Percentiles rank a stretch among this genome's conserved stretches.
These are phyloP conservation scores for Tillandsia leiboldiana DNA, from an alignment of 176 grass and related monocot species.

Conservation along the genomic window DNA sequence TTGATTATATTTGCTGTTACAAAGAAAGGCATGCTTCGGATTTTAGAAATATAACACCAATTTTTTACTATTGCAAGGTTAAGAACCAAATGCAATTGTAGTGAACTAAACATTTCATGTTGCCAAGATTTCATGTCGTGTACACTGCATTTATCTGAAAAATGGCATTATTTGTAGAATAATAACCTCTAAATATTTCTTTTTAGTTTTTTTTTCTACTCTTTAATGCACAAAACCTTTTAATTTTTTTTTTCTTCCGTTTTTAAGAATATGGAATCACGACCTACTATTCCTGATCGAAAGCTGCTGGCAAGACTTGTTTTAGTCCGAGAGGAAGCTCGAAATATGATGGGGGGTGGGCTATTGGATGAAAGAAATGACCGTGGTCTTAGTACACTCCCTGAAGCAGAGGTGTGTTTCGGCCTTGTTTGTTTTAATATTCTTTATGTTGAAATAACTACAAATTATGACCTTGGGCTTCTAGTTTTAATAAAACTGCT, in stretches of 20 bases:
- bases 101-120: too few species aligned
- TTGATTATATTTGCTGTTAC: too few species aligned
- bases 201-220: background rate
- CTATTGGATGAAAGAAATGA: slow-evolving; percentile 95
- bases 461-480: too few species aligned
- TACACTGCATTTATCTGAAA: too few species aligned
- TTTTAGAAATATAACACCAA: too few species aligned
- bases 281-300: slow-evolving; percentile 56
- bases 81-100: too few species aligned
- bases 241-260: background rate
- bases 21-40: too few species aligned
- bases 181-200: too few species aligned
- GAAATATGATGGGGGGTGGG: slow-evolving; percentile 96
- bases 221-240: background rate
- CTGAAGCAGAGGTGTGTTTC: slow-evolving; percentile 69
- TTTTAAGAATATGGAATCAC: slow-evolving; percentile 72
- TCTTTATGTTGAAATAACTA: background rate
- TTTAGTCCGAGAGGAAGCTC: slow-evolving; percentile 82
- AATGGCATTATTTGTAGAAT: too few species aligned
- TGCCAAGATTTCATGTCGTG: too few species aligned
- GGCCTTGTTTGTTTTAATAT: background rate
- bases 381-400: slow-evolving; percentile 69
- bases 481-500: too few species aligned
- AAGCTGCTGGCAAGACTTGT: slow-evolving; percentile 85
- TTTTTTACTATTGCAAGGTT: too few species aligned